A percentile compares a stretch with the other conserved stretches of the same genome.
Conservation (phyloP, 768 basidiomycete genomes). For the Russula ochroleuca region DNA sequence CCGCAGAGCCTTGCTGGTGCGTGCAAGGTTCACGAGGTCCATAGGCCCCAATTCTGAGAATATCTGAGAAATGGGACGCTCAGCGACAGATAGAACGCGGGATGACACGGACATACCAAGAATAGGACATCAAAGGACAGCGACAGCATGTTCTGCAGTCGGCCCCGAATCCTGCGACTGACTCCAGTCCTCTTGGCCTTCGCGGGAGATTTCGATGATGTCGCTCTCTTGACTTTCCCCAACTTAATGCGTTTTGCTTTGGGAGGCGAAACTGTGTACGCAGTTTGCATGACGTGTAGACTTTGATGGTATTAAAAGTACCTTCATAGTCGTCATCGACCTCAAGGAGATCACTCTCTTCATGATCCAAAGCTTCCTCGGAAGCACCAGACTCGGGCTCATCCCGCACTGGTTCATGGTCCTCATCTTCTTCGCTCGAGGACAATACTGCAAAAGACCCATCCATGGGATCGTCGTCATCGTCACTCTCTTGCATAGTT, state of each 20-base stretch:
- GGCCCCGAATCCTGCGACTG: constrained; percentile 15
- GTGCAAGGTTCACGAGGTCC: constrained; percentile 24
- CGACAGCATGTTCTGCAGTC: constrained; percentile 24
- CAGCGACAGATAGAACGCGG: not conserved
- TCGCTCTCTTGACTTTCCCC: not conserved
- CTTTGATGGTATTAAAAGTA: not conserved
- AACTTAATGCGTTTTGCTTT: constrained; percentile 17
- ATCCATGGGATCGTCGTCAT: constrained; percentile 11
- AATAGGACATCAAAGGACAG: constrained; percentile 23
- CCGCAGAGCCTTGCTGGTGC: constrained; percentile 25
- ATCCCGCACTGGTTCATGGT: not conserved
- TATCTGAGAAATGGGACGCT: constrained; percentile 3
- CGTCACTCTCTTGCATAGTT: not conserved
- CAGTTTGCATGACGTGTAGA: not conserved
- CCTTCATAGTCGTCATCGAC: constrained; percentile 3
- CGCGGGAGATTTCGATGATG: constrained; percentile 4
- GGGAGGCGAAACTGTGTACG: not conserved
- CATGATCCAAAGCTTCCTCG: constrained; percentile 2
- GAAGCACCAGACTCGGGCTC: not conserved
- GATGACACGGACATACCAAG: constrained; percentile 4
- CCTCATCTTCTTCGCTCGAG: constrained; percentile 8
- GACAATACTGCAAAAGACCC: constrained; percentile 7
- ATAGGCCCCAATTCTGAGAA: constrained; percentile 17
- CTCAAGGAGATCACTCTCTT: not conserved
- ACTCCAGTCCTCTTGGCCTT: not conserved